Evolutionary conservation across 106 monocot genomes (phyloP).

Genomic region (Dendrobium chrysotoxum): DNA sequence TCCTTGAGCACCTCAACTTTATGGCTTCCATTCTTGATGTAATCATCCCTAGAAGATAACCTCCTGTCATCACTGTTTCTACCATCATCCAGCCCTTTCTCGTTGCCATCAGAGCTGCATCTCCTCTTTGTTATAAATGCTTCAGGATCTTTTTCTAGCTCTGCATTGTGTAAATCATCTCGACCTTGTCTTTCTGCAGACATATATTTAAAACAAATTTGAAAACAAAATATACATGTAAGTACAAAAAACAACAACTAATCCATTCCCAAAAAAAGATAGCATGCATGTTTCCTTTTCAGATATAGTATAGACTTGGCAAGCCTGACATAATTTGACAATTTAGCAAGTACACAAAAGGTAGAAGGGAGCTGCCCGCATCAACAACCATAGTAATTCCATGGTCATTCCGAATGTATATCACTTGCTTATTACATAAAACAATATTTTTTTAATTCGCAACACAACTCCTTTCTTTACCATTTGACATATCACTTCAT

Average conservation of each 20-base stretch:
- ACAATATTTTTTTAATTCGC: background rate
- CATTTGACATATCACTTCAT: too few relatives aligned
- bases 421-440: background rate
- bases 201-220: background rate
- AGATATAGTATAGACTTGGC: background rate
- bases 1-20: constrained; percentile 54
- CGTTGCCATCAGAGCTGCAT: constrained; percentile 33
- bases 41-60: constrained; percentile 36
- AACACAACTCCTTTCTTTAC: background rate
- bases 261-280: background rate
- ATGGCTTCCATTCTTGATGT: constrained; percentile 36
- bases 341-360: too few relatives aligned
- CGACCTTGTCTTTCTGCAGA: background rate
- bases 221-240: background rate
- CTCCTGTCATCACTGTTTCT: constrained; percentile 30
- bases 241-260: background rate
- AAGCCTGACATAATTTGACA: too few relatives aligned
- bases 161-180: constrained; percentile 15
- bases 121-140: constrained; percentile 31
- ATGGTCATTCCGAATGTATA: too few relatives aligned
- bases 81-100: constrained; percentile 34
- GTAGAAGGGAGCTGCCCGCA: too few relatives aligned
- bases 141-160: constrained; percentile 34
- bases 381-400: too few relatives aligned
- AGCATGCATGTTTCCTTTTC: background rate